Base-by-base conservation (phyloP, 1,284 basidiomycete genomes). In the Tausonia pullulans region DNA sequence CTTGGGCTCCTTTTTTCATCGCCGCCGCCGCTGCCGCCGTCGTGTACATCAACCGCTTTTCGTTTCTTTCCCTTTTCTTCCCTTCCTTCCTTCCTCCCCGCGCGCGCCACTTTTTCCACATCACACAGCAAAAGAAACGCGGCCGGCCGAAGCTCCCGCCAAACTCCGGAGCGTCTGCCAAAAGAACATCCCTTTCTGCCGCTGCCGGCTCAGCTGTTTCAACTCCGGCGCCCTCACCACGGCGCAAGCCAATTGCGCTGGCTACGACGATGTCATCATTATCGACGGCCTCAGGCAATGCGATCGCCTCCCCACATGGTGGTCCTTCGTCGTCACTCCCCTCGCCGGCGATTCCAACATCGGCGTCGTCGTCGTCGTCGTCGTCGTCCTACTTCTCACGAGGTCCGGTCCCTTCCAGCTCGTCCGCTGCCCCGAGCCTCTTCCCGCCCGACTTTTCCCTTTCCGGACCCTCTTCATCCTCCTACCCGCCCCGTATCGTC, bases 71-170 rank as follows among this genome's bases (percentile, higher is more conserved):
- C 5, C 4, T 7, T 4, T 46, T 50, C 39, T 9, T 11, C 14
- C 27, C n/a, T 55, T 39, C 13, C 11, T 60, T 14, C 46, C 10
- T 39, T 50, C 27, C 16, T 39, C 7, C 5, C 43, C 40, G 58
- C 59, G 5, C n/a, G 4, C 8, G 6, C 43, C 11, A 14, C 50
- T 2, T 10, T 13, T 1, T 43, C 41, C 27, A 43, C 52, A 27
- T 55, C 51, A 13, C 43, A n/a, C 57, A 76, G 74, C 74, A 74
- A 65, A 75, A 75, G 67, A 76, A 76, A 63, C 69, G 74, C 14
- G 74, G 74, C 3, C 64, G 74, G 53, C 74, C 74, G 60, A 74
- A 74, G 61, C 73, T 72, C 27, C 68, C 70, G 7, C n/a, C 58
- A 44, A n/a, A 27, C 27, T 27, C 27, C 27, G 27, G 27, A 27